phyloP scores from a whole-genome alignment of 2,329 filamentous ascomycete genomes.

The Aspergillus pseudonomiae region DNA sequence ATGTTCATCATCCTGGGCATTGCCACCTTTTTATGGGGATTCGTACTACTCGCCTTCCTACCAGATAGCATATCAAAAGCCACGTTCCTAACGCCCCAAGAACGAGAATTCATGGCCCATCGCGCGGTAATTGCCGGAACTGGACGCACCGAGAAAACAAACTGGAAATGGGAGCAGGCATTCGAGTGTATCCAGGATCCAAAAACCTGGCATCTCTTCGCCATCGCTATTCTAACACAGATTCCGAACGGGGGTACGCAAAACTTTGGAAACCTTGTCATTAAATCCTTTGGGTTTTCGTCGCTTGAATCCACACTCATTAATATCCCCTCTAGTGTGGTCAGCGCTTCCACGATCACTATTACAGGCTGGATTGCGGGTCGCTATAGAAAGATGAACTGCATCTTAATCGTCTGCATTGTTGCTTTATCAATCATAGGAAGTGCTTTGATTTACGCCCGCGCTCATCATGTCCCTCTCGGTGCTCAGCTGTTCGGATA shows the following conservation, averaged over 20 bases:
- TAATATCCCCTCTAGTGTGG: conserved; percentile 61
- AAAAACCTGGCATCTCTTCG: conserved; percentile 63
- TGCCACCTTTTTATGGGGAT: conserved; percentile 55
- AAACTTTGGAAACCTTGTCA: conserved; percentile 55
- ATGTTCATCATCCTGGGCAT: conserved; percentile 61
- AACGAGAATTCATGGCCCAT: conserved; percentile 48
- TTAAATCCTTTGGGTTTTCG: conserved; percentile 60
- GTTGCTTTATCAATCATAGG: conserved; percentile 57
- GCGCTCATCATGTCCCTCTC: conserved; percentile 35
- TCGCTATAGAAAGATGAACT: conserved; percentile 11
- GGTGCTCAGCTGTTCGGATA: conserved; percentile 59
- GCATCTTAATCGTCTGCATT: conserved; percentile 49
- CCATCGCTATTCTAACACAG: conserved; percentile 53
- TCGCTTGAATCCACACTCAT: conserved; percentile 56
- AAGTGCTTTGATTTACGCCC: conserved; percentile 57
- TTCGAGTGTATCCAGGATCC: conserved; percentile 59
- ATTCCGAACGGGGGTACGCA: conserved; percentile 62
- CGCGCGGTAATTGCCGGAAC: conserved; percentile 19
- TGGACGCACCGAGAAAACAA: conserved; percentile 31
- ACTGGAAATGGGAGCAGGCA: conserved; percentile 56
- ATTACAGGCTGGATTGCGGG: conserved; percentile 18
- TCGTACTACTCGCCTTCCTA: conserved; percentile 53
- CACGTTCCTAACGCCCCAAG: conserved; percentile 58
- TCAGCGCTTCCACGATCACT: conserved; percentile 33
- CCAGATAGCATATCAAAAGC: conserved; percentile 60